Evolutionary conservation across 78 protist species (phyloP), one percentile per base, ranked within the genome.

Genomic region (Creolimax fragrantissima): DNA sequence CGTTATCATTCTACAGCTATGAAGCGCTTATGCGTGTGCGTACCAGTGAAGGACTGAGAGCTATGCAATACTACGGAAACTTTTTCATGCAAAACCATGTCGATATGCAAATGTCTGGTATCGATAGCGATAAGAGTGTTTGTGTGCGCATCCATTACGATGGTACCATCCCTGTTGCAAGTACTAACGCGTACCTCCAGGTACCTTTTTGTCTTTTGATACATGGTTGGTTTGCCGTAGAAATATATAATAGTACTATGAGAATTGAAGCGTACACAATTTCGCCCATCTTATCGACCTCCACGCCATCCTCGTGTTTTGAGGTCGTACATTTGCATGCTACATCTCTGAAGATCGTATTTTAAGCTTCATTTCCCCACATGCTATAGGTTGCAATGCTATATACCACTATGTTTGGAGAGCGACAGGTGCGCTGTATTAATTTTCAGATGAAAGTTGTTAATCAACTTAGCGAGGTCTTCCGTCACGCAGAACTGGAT

Each of bases 401-500:
- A 32, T 95, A 93, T 92, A 95, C 96, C 35, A 92, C 85, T 6
- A 2, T 45, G 36, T 3, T 42, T 43, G 96, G 96, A 39, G 47
- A 89, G 85, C 94, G 96, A 5, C 96, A 95, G 85, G 67, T 95
- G 45, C 94, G 96, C 2, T 84, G 74, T 42, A 67, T 83, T 47
- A 92, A 83, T 35, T 2, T 85, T 41, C 4, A 36, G n/a, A 84
- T 92, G 42, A 3, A 32, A 35, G 17, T 7, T 5, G 3, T 41
- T 32, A 2, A 4, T 2, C 41, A 4, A 2, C 2, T 92, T 2
- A 66, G 81, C 2, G 91, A 92, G 3, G 85, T 92, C 4, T 92
- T 92, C 85, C 90, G 93, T 74, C 11, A n/a, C 39, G 66, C 86
- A 32, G 93, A 92, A 3, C 4, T 92, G 39, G 93, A 92, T n/a